Evolutionary conservation across 257 asterid genomes (phyloP), one percentile per base, ranked within the genome.

Genomic region (Echites panduratus): DNA sequence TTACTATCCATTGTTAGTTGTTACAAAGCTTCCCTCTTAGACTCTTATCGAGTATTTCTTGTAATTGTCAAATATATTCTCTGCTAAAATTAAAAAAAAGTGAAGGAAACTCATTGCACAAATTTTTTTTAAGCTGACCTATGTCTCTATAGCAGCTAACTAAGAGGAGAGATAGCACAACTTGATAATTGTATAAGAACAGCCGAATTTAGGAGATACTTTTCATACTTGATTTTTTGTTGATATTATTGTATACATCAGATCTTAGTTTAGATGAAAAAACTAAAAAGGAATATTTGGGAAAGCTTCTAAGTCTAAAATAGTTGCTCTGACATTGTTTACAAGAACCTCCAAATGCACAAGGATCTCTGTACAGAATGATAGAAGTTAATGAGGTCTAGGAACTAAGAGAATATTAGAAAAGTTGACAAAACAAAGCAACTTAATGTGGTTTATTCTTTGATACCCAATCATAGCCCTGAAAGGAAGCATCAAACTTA

Each of bases 401-500:
- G 67, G 64, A 35, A 2, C 14, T 35, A 32, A 68, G 14, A 38
- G 47, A 26, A 49, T 14, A 58, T 11, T 58, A 8, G 52, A 69
- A 58, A n/a, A 32, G 63, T 35, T 35, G 9, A 71, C 41, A 26
- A 32, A 65, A 45, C 47, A 17, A 63, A 27, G 4, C 26, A 10
- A 14, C 12, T 3, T 4, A 27, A 26, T 26, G 1, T n/a, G 41
- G 44, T 4, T 29, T 20, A 32, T 48, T 32, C n/a, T 49, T 3
- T 47, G 52, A 56, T 43, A 16, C 5, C 53, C 8, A 11, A 14
- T 49, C 26, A 50, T 35, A 22, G n/a, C 38, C 48, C 29, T 38
- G 24, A 61, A 66, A 43, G 29, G 38, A 32, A 24, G 70, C 71
- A 53, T 26, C 35, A 54, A 78, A 85, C 96, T 86, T 89, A 91